Evolutionary conservation across 345 rosid species (phyloP), one percentile per base, ranked within the genome.

Genomic region (Combretum micranthum): DNA sequence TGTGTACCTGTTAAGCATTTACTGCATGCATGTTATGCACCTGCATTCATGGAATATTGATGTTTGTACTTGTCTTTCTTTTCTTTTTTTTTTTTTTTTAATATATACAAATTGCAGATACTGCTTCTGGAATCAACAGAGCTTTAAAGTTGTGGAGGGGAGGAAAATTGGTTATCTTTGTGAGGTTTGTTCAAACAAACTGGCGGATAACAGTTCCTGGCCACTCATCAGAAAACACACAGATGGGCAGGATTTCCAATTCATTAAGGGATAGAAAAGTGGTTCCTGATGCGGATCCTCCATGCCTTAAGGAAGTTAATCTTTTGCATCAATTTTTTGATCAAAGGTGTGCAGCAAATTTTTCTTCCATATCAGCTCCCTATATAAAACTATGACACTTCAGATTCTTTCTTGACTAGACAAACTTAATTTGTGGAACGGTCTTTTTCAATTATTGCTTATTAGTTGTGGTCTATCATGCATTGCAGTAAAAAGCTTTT

Each of bases 241-340:
- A 61, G 22, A 69, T 67, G 42, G 62, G 39, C 9, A 32, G 56
- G 12, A 77, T 82, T 51, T 64, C 73, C 12, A 72, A 47, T 3
- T 62, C 53, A 59, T 63, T 67, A 25, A 86, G 73, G 71, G 85
- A 82, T 55, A 82, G 59, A 82, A 86, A 77, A 60, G 61, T 77
- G 14, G 82, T 83, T 65, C 96, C 98, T 45, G 75, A 88, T 72
- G 77, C 98, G 13, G 88, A 83, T 56, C 95, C 96, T 78, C 96
- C 98, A 1, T 63, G 64, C 42, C 47, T 25, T 50, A 75, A 74
- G 54, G 93, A 92, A 57, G 68, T 86, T 57, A 63, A 78, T 21
- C 71, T 63, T 55, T 66, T 92, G 76, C 70, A 69, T 74, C 87
- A 73, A 20, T 70, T 92, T 64, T 64, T 92, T 53, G 83, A 84